Base-by-base conservation (phyloP, 1,284 basidiomycete species). In the Wolfiporia cocos region DNA sequence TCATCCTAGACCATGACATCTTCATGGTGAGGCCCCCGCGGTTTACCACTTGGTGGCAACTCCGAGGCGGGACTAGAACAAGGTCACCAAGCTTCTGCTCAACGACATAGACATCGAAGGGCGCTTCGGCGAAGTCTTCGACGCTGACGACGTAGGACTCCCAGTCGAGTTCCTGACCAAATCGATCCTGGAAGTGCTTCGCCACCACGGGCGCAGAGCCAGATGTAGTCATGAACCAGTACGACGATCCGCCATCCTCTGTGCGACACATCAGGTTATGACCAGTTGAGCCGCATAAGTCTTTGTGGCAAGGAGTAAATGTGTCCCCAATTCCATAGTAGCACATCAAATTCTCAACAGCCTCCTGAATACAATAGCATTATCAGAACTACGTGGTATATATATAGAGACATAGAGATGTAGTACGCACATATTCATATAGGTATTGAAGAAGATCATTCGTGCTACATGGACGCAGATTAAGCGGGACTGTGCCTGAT, bases 191-290 rank as follows among this genome's bases (percentile, higher is more conserved):
- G 49, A 89, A 86, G 55, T 79, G 84, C 31, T 66, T 57, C 0
- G 74, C 66, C 5, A 73, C 81, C 10, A 54, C 56, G 7, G 69
- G 63, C 7, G 81, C 75, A 43, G 68, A 70, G 0, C 70, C 65
- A 31, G 76, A 69, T 40, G 70, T 65, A 2, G 86, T 86, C 83
- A 89, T 86, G 59, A 89, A 88, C 86, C 86, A 89, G 54, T 78
- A 86, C 1, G 86, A 79, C 1, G 78, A 81, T 1, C 80, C 84
- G 30, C 59, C 69, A 20, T 77, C 64, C 53, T 86, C 82, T 0
- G 85, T 75, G 53, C 81, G 79, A 51, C 78, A 81, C 86, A 89
- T 88, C 10, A 89, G 64, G 53, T 89, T 89, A 37, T 89, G 86
- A 6, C 86, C 86, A 3, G 80, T 80, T 2, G 85, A 88, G 1